A percentile compares a stretch with the other conserved stretches of the same genome.
Evolutionary conservation across 495 filamentous ascomycete species (phyloP).

Genomic region (Lophium mytilinum): DNA sequence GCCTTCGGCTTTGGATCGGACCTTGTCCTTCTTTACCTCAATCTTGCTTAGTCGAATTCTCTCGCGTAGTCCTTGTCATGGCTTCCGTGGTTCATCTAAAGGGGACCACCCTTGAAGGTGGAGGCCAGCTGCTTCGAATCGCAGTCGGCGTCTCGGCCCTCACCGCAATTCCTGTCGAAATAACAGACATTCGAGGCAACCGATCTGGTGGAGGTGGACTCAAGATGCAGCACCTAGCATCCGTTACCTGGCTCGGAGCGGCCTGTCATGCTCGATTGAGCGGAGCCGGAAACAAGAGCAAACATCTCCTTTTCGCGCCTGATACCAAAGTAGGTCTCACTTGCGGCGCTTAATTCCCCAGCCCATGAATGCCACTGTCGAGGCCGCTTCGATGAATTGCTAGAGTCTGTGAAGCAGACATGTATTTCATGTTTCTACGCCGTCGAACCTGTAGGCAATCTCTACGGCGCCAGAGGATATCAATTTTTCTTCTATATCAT

Average conservation of each 20-base stretch:
- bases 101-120: constrained; percentile 67
- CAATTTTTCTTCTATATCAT: no score
- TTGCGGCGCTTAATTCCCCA: no score
- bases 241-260: constrained; percentile 55
- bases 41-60: no score
- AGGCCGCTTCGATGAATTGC: no score
- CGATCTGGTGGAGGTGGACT: constrained; percentile 51
- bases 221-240: constrained; percentile 66
- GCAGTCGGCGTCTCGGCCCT: constrained; percentile 63
- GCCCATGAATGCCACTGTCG: no score
- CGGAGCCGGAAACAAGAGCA: constrained; percentile 41
- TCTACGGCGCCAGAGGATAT: no score
- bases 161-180: constrained; percentile 53
- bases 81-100: constrained; percentile 7
- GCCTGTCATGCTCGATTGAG: constrained; percentile 52
- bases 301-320: constrained; percentile 33
- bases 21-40: no score
- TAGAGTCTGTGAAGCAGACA: no score
- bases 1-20: no score
- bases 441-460: no score
- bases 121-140: constrained; percentile 72
- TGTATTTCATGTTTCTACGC: no score
- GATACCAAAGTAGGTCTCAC: background rate
- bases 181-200: constrained; percentile 64
- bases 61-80: background rate